A percentile compares a stretch with the other conserved stretches of the same genome.
phyloP scores from a whole-genome alignment of 2,329 filamentous ascomycete species.

The Plectosphaerella plurivora region DNA sequence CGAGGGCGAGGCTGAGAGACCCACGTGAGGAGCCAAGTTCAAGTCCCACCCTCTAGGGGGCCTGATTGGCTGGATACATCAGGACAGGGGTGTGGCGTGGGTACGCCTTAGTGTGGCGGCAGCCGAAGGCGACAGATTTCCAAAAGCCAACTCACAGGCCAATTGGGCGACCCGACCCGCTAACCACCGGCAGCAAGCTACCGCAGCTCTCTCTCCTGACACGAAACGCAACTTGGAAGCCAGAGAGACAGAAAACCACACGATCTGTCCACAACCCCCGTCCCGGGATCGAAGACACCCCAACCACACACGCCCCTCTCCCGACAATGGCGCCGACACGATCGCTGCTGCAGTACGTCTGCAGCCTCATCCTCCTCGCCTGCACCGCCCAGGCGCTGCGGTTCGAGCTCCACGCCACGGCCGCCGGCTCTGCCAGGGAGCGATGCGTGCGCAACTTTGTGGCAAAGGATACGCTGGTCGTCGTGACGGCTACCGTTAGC shows the following conservation, averaged over 20 bases:
- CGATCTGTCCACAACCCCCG: background rate
- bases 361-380: conserved; percentile 52
- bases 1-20: conserved; percentile 8
- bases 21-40: background rate
- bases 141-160: conserved; percentile 6
- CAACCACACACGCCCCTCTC: background rate
- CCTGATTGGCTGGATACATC: conserved; percentile 5
- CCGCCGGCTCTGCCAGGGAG: conserved; percentile 60
- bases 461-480: conserved; percentile 83
- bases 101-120: background rate
- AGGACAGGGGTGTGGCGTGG: background rate
- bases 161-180: background rate
- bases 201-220: conserved; percentile 29
- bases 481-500: conserved; percentile 84
- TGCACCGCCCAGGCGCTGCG: conserved; percentile 67
- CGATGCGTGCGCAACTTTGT: conserved; percentile 98
- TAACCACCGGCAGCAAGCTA: conserved; percentile 4
- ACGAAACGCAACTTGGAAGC: background rate
- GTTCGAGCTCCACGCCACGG: conserved; percentile 80
- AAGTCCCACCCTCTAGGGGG: background rate
- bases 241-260: background rate
- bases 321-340: conserved; percentile 42
- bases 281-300: no score
- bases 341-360: conserved; percentile 54
- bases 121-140: conserved; percentile 16